A percentile compares a stretch with the other conserved stretches of the same genome.
Conservation (phyloP, 1,284 basidiomycete genomes). For the Pseudozyma sp. region DNA sequence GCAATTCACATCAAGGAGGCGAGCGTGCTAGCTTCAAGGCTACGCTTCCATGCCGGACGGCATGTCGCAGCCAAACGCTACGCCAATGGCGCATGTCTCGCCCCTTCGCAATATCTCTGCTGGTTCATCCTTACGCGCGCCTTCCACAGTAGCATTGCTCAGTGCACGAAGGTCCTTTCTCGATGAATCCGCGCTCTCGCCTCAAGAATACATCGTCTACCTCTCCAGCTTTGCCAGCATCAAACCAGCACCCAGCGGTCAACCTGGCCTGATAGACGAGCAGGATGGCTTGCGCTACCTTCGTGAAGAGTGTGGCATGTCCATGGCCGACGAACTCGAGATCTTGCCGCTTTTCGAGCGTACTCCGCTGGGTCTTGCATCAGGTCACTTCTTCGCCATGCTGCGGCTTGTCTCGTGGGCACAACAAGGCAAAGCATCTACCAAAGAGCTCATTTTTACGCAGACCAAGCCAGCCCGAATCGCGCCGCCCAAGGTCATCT, state of each 20-base stretch:
- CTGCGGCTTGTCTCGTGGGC: conserved; percentile 66
- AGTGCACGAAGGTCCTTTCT: conserved; percentile 48
- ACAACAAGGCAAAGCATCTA: conserved; percentile 56
- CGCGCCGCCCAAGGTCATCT: conserved; percentile 25
- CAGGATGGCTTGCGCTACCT: conserved; percentile 65
- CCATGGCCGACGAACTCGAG: conserved; percentile 64
- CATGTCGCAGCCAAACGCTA: conserved; percentile 28
- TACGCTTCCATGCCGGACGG: conserved; percentile 6
- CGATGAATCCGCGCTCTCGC: conserved; percentile 65
- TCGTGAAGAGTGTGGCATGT: conserved; percentile 60
- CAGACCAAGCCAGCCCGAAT: conserved; percentile 59
- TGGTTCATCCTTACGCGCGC: conserved; percentile 22
- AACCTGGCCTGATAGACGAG: conserved; percentile 63
- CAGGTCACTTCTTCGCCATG: conserved; percentile 67
- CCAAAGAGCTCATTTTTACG: conserved; percentile 60
- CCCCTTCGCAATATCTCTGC: conserved; percentile 35
- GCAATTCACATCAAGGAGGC: neutral
- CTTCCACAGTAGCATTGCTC: conserved; percentile 27
- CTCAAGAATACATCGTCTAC: conserved; percentile 62
- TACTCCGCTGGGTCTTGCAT: conserved; percentile 59
- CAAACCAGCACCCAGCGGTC: conserved; percentile 60
- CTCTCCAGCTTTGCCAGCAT: conserved; percentile 57
- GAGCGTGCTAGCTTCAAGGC: conserved; percentile 4
- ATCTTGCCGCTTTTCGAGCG: conserved; percentile 68
- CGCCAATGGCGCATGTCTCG: conserved; percentile 16